These are phyloP conservation scores for Closterium sp. DNA, from an alignment of 139 green algal species.

Conservation along the genomic window DNA sequence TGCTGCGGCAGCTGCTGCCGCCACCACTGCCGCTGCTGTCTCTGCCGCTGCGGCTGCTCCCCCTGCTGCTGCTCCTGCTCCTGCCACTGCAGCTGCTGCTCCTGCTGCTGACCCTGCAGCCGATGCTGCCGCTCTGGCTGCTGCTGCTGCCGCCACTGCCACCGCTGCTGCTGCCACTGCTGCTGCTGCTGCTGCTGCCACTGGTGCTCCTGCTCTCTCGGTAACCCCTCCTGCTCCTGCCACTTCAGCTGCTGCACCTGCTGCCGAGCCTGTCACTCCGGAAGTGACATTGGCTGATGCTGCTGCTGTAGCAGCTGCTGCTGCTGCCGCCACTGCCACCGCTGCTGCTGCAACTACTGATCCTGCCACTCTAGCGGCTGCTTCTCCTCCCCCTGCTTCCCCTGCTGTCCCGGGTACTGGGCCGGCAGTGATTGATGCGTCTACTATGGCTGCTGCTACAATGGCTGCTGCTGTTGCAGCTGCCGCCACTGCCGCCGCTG, in stretches of 20 bases:
- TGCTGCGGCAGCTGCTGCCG: not conserved
- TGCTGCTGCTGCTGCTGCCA: not conserved
- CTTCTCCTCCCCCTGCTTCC: not conserved
- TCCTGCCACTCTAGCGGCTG: not conserved
- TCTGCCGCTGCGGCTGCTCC: not conserved
- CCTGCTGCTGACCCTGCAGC: not conserved
- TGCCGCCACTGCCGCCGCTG: not conserved
- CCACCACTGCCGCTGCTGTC: not conserved
- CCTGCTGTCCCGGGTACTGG: not conserved
- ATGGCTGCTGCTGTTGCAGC: not conserved
- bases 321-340: not conserved
- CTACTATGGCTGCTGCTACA: not conserved
- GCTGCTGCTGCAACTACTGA: not conserved
- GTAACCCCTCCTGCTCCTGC: not conserved
- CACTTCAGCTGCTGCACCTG: not conserved
- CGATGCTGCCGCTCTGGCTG: not conserved
- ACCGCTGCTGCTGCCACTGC: slow-evolving; percentile 25
- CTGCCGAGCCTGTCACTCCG: not conserved
- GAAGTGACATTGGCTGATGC: not conserved
- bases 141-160: not conserved
- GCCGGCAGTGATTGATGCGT: not conserved
- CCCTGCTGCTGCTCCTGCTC: not conserved
- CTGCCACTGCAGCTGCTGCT: not conserved
- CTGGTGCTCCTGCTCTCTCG: not conserved
- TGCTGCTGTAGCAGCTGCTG: not conserved